phyloP scores from a whole-genome alignment of 2,329 filamentous ascomycete genomes.

The Drechslerella stenobrocha region DNA sequence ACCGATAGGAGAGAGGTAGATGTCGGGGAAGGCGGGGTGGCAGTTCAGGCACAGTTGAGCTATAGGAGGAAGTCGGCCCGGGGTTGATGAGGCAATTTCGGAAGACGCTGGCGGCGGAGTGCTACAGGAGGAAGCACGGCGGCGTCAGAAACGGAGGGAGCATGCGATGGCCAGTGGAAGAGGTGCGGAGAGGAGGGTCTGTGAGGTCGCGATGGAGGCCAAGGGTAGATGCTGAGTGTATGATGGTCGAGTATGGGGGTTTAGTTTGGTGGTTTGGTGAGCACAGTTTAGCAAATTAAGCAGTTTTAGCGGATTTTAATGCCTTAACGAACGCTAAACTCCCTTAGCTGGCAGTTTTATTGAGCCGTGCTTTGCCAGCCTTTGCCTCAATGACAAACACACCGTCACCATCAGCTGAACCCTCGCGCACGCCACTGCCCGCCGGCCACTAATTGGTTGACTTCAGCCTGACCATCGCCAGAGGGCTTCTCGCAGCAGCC shows the following conservation, averaged over 20 bases:
- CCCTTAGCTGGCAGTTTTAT: constrained; percentile 24
- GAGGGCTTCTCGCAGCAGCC: too few species aligned
- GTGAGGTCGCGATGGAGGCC: constrained; percentile 30
- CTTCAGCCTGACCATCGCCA: neutral
- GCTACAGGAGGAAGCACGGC: constrained; percentile 13
- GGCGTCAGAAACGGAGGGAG: constrained; percentile 12
- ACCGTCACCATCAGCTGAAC: neutral
- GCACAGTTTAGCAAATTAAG: constrained; percentile 26
- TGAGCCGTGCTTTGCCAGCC: constrained; percentile 22
- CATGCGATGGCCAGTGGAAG: constrained; percentile 11
- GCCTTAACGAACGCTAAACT: constrained; percentile 28
- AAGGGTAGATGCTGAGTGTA: constrained; percentile 30
- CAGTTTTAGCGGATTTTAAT: constrained; percentile 32
- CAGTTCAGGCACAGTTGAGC: constrained; percentile 19
- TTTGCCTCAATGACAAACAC: constrained; percentile 13
- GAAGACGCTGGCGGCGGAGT: constrained; percentile 39
- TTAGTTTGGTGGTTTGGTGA: constrained; percentile 13
- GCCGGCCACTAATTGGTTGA: neutral
- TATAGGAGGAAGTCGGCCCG: constrained; percentile 25
- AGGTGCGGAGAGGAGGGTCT: constrained; percentile 3
- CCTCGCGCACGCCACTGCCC: neutral
- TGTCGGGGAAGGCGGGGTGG: constrained; percentile 31
- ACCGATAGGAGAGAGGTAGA: constrained; percentile 19
- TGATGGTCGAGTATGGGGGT: constrained; percentile 46
- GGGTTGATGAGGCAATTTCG: constrained; percentile 46